Base-by-base conservation (phyloP, 352 stramenopile genomes). In the Globisporangium spinosum region DNA sequence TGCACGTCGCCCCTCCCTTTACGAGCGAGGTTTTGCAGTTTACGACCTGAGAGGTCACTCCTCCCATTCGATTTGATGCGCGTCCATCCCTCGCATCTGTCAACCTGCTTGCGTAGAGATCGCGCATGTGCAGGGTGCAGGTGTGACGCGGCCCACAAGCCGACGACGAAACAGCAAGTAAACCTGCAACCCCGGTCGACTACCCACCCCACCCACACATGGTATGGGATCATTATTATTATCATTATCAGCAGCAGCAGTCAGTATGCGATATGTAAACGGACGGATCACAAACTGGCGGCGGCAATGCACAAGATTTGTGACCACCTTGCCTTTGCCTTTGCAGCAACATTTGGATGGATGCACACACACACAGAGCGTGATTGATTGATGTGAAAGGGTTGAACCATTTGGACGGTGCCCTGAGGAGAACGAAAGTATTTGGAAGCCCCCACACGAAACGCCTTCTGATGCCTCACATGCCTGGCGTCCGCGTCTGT, bases 261-360 rank as follows among this genome's bases (percentile, higher is more conserved):
- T 32, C 40, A 49, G 15, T 61, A 61, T 62, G 57, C n/a, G 57
- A 62, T 51, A 62, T 38, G 57, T 45, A 49, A 45, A 35, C 23
- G 20, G 40, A 49, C 40, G 40, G 13, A 3, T 49, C 43, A 51
- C 43, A 51, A 51, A 51, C 43, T 51, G 17, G 43, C 43, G 40
- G 40, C 15, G 17, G 43, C 43, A 51, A 51, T 22, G 43, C 17
- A 51, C 43, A 51, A 22, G 17, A 51, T 51, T 49, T 49, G 40
- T 6, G 40, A 49, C 2, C 13, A 8, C 40, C 13, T 32, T 32
- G 29, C 29, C 29, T 32, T 32, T 32, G 29, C 29, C 29, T 49
- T 49, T 23, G 17, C 38, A 45, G 5, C 13, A 45, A 5, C 38
- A 45, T 45, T 15, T 15, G 43, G 38, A 47, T 20, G 38, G 13